phyloP scores from a whole-genome alignment of 2,329 filamentous ascomycete species.

The Epichloe hybrida region DNA sequence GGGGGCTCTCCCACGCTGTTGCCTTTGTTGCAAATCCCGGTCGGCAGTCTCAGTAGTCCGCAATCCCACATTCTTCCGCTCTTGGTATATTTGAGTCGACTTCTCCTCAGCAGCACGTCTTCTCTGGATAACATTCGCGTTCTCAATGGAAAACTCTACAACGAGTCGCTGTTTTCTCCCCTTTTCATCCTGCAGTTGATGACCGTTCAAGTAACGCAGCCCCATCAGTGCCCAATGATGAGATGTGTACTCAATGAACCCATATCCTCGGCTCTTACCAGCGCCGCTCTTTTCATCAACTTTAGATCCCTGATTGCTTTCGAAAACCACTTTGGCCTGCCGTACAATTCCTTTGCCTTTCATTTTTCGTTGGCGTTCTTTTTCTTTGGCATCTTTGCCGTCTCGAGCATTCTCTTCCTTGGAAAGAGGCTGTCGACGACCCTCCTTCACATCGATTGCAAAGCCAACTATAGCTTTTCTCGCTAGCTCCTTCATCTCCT shows the following conservation, averaged over 20 bases:
- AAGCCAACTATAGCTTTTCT: conserved; percentile 90
- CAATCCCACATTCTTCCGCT: conserved; percentile 20
- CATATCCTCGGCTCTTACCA: conserved; percentile 81
- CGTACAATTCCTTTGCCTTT: conserved; percentile 79
- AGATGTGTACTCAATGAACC: conserved; percentile 92
- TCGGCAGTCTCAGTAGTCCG: background rate
- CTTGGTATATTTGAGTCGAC: conserved; percentile 17
- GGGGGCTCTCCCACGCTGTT: background rate
- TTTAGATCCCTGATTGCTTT: conserved; percentile 75
- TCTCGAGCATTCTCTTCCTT: conserved; percentile 77
- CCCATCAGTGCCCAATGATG: conserved; percentile 94
- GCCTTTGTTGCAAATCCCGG: background rate
- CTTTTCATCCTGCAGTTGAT: conserved; percentile 40
- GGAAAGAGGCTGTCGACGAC: conserved; percentile 63
- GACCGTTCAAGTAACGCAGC: conserved; percentile 82
- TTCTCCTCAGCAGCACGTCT: conserved; percentile 32
- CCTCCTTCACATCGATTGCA: conserved; percentile 73
- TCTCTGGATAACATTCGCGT: conserved; percentile 84
- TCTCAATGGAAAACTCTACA: conserved; percentile 96
- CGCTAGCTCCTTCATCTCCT: conserved; percentile 81
- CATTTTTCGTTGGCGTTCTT: conserved; percentile 64
- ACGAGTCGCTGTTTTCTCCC: conserved; percentile 83
- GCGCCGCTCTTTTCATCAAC: conserved; percentile 62
- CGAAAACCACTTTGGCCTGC: conserved; percentile 91
- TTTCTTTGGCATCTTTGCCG: conserved; percentile 61